These are phyloP conservation scores for Ephemerocybe angulata DNA, from an alignment of 768 basidiomycete genomes.

Conservation along the genomic window DNA sequence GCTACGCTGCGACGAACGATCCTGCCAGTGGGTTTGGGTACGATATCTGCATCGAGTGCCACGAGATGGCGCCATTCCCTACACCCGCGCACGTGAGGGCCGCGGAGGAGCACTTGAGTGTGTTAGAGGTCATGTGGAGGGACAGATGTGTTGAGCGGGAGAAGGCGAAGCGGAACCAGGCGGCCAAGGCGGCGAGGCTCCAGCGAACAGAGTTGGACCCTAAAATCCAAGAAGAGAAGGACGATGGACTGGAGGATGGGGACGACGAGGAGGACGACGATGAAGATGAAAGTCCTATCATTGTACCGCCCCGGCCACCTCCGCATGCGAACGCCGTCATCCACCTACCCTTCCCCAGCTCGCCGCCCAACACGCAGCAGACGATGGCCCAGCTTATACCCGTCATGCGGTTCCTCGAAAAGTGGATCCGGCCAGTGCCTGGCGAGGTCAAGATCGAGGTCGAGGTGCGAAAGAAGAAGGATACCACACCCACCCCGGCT, in stretches of 20 bases:
- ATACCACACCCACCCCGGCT: not conserved
- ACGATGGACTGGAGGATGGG: constrained; percentile 11
- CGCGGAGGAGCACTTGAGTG: constrained; percentile 70
- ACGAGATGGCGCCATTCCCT: constrained; percentile 76
- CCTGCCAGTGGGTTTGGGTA: constrained; percentile 59
- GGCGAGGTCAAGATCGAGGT: constrained; percentile 7
- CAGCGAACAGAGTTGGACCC: constrained; percentile 1
- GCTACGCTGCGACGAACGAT: constrained; percentile 38
- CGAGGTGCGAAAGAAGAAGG: constrained; percentile 9
- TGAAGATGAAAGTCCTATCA: constrained; percentile 12
- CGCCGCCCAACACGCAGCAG: constrained; percentile 49
- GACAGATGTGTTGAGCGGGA: constrained; percentile 35
- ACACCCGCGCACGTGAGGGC: constrained; percentile 60
- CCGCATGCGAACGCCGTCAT: constrained; percentile 70
- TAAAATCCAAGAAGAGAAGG: constrained; percentile 21
- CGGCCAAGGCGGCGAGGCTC: constrained; percentile 7
- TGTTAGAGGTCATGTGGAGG: constrained; percentile 66
- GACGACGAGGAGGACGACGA: constrained; percentile 23
- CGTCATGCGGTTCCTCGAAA: constrained; percentile 66
- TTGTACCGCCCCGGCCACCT: constrained; percentile 51
- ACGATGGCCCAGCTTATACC: constrained; percentile 60
- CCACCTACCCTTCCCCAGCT: constrained; percentile 73
- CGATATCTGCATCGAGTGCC: constrained; percentile 86
- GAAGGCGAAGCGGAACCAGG: constrained; percentile 21
- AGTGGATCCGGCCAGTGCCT: constrained; percentile 49